phyloP scores from a whole-genome alignment of 768 basidiomycete genomes.

The Hygrocybe punicea region DNA sequence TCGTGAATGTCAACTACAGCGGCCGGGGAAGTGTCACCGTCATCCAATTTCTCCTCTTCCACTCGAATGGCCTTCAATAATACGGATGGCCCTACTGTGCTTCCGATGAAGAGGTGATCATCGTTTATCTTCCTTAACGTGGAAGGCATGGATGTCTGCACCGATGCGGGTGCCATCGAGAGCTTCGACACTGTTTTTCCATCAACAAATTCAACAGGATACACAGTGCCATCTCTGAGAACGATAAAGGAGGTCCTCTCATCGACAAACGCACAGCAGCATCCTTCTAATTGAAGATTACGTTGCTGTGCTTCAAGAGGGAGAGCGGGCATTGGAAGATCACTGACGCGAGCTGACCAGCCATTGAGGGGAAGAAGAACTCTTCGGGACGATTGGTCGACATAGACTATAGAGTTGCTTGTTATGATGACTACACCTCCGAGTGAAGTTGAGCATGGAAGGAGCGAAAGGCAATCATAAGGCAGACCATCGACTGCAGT shows the following conservation, averaged over 20 bases:
- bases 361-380: constrained; percentile 77
- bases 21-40: constrained; percentile 37
- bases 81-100: constrained; percentile 76
- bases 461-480: constrained; percentile 63
- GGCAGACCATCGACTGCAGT: constrained; percentile 71
- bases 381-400: constrained; percentile 81
- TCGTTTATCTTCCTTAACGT: constrained; percentile 50
- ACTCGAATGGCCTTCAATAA: constrained; percentile 64
- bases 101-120: constrained; percentile 72
- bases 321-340: constrained; percentile 50
- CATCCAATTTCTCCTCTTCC: constrained; percentile 55
- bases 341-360: constrained; percentile 75
- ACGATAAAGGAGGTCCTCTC: constrained; percentile 75
- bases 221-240: constrained; percentile 67
- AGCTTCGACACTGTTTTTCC: constrained; percentile 69
- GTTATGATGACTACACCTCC: constrained; percentile 82
- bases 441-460: constrained; percentile 65
- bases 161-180: constrained; percentile 54
- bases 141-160: constrained; percentile 63
- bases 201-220: constrained; percentile 74
- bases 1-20: constrained; percentile 53
- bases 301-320: constrained; percentile 42
- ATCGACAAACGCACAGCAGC: constrained; percentile 65
- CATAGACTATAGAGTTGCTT: constrained; percentile 78
- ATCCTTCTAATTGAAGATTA: constrained; percentile 69